Percentiles rank a stretch among this genome's conserved stretches.
Conservation (phyloP, 192 early-diverging fungal genomes). For the Podila epicladia region DNA sequence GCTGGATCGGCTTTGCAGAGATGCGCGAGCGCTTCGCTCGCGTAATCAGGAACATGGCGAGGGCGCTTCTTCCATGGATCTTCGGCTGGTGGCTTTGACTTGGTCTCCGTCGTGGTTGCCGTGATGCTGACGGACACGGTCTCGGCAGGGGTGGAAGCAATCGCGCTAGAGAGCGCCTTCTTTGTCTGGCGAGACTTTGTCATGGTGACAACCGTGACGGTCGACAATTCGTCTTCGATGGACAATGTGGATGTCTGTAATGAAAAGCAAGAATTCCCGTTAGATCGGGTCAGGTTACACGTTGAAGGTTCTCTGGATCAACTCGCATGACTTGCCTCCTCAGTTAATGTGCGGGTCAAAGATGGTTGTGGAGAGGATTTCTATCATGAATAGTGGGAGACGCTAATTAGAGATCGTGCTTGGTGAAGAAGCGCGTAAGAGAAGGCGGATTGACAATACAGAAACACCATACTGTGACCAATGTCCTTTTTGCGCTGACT, state of each 20-base stretch:
- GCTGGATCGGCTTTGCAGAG: slow-evolving; percentile 29
- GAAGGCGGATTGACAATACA: background rate
- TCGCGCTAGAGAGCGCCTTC: background rate
- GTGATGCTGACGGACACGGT: background rate
- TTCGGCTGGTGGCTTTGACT: slow-evolving; percentile 12
- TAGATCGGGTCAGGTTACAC: no score
- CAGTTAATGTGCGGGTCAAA: no score
- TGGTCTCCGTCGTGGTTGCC: background rate
- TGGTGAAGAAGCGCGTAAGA: background rate
- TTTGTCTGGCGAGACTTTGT: background rate
- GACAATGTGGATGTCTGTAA: no score
- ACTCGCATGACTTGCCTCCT: no score
- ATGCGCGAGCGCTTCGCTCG: slow-evolving; percentile 21
- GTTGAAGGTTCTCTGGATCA: no score
- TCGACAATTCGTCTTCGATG: background rate
- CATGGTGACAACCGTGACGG: background rate
- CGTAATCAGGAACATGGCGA: slow-evolving; percentile 17
- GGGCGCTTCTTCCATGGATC: slow-evolving; percentile 34
- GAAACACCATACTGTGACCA: slow-evolving; percentile 2
- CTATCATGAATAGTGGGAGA: background rate
- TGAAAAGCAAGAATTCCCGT: no score
- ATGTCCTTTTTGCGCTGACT: background rate
- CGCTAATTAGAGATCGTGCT: background rate
- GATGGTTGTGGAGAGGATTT: background rate
- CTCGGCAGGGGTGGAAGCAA: background rate